Evolutionary conservation across 2,329 filamentous ascomycete species (phyloP), one percentile per base, ranked within the genome.

Genomic region (Penicillium sumatraense): DNA sequence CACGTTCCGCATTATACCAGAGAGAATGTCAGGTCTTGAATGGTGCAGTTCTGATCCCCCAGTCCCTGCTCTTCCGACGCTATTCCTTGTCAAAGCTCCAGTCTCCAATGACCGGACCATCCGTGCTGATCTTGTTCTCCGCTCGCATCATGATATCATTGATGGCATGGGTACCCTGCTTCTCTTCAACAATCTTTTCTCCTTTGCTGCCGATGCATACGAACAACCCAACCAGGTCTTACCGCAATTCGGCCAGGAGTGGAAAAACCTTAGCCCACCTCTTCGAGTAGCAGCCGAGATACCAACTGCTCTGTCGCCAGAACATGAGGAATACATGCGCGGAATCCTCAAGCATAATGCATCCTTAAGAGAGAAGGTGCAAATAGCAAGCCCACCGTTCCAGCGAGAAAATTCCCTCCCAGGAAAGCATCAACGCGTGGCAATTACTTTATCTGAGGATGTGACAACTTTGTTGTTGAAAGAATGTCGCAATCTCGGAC

Each of bases 11-110:
- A 38, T 61, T 4, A 47, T 66, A 2, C 38, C 57, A 5, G 58
- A 45, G 9, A 38, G 46, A 9, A 35, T 56, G 10, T 58, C 61
- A 4, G 63, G 62, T 0, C 45, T 56, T 9, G 59, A 68, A 24
- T 68, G 63, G 63, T 67, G 65, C 29, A 68, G 67, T 45, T 54
- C 49, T 1, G 65, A 68, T 47, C 65, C 65, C 1, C 63, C 63
- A 3, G 62, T 65, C 1, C 66, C 66, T 2, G 40, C 33, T 6
- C 26, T 65, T 10, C 63, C 66, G 5, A 67, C 66, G 7, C 18
- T 68, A 5, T 66, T 64, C 45, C 24, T 68, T 16, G 40, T 68
- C 27, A 60, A 57, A 38, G 23, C 33, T n/a, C 14, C 48, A 3
- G 16, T 6, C 14, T 33, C 24, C 11, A 49, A 27, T 9, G 16